These are phyloP conservation scores for Cladochytrium replicatum DNA, from an alignment of 192 early-diverging fungal genomes.

Conservation along the genomic window DNA sequence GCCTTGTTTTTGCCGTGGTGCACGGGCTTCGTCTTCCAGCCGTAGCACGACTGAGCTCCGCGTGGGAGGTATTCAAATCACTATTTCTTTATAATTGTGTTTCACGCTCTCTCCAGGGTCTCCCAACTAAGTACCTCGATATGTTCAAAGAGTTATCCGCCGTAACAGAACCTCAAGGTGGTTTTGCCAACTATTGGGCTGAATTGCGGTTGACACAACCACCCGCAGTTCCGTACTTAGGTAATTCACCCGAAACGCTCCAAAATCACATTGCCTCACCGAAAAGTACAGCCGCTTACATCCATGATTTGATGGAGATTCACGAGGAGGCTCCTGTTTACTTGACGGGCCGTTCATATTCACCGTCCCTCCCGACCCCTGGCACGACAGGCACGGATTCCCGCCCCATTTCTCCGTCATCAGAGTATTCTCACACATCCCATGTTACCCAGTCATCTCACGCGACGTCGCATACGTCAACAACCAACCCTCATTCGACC, in stretches of 20 bases:
- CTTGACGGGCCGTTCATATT: constrained; percentile 11
- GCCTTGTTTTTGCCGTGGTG: constrained; percentile 33
- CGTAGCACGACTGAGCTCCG: constrained; percentile 15
- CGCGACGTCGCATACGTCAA: not conserved
- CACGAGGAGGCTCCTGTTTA: constrained; percentile 30
- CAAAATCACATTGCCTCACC: too few relatives aligned
- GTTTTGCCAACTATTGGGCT: constrained; percentile 32
- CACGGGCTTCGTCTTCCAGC: constrained; percentile 31
- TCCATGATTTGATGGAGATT: constrained; percentile 38
- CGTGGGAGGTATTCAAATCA: constrained; percentile 35
- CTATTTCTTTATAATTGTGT: not conserved
- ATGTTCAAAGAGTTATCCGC: constrained; percentile 23
- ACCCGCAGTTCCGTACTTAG: constrained; percentile 41
- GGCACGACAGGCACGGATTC: too few relatives aligned
- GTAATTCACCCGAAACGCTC: too few relatives aligned
- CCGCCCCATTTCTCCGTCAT: not conserved
- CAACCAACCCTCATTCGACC: not conserved
- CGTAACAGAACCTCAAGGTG: constrained; percentile 30
- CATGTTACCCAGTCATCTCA: not conserved
- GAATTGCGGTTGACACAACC: constrained; percentile 25
- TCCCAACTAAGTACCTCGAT: constrained; percentile 34
- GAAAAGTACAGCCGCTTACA: constrained; percentile 38
- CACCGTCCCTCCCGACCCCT: too few relatives aligned
- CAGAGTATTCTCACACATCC: not conserved
- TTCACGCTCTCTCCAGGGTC: constrained; percentile 13